Evolutionary conservation across 352 stramenopile genomes (phyloP).

Genomic region (Pythium vanterpoolii): DNA sequence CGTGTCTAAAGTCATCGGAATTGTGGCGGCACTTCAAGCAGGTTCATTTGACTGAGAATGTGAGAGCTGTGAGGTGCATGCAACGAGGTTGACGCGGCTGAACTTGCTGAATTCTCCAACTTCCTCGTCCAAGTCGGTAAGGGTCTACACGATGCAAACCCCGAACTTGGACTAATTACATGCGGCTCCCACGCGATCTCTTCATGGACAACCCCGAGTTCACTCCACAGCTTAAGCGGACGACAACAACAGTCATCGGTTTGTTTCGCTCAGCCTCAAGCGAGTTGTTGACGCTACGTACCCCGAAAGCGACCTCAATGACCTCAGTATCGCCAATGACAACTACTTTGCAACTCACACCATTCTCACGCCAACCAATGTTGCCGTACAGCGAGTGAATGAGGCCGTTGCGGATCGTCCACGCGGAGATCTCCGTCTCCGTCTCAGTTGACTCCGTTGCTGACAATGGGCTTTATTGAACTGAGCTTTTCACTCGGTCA

Average conservation of each 20-base stretch:
- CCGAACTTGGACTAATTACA: no score
- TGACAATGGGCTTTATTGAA: conserved; percentile 5
- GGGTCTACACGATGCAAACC: conserved; percentile 1
- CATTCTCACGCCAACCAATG: conserved; percentile 19
- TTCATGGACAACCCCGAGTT: no score
- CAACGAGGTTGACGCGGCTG: background rate
- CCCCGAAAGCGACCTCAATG: conserved; percentile 10
- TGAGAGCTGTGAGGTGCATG: background rate
- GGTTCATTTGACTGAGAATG: background rate
- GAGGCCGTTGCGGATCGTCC: conserved; percentile 9
- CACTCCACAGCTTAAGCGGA: no score
- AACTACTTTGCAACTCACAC: conserved; percentile 9
- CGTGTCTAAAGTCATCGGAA: background rate
- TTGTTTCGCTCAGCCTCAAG: background rate
- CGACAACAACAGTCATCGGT: background rate
- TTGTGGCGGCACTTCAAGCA: background rate
- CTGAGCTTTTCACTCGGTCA: conserved; percentile 19
- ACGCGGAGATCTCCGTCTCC: background rate
- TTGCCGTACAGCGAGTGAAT: conserved; percentile 9
- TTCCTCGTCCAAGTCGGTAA: conserved; percentile 4
- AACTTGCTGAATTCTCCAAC: background rate
- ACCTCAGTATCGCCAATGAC: conserved; percentile 2
- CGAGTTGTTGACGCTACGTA: no score
- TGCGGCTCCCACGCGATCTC: no score
- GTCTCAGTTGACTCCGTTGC: conserved; percentile 10